Base-by-base conservation (phyloP, 352 stramenopile genomes). In the Phytopythium helicoides region DNA sequence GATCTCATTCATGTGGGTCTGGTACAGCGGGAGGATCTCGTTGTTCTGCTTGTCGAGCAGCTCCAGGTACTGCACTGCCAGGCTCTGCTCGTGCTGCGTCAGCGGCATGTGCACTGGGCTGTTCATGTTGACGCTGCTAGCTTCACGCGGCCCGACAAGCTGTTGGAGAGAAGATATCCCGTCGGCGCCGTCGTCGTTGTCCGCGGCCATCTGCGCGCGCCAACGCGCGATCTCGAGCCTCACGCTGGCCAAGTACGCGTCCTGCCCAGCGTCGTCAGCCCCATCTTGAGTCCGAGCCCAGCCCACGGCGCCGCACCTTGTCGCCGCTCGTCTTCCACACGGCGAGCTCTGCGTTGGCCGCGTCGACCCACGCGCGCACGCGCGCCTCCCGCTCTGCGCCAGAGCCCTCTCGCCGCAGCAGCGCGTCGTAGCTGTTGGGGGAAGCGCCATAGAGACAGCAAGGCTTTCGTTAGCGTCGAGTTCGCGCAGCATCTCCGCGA, bases 1-100 rank as follows among this genome's bases (percentile, higher is more conserved):
- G 3, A 71, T 48, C 51, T 76, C 77, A 45, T 72, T 86, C 56
- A 86, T 89, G 46, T 52, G 46, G 18, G 26, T 19, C 21, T 52
- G 46, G 46, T 52, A 52, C 28, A 52, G 46, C 46, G 33, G 28
- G 18, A 52, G 28, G 21, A 52, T 41, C 31, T 52, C 46, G 31
- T 26, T 18, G 46, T 52, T 52, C 46, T 52, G 46, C 21, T n/a
- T n/a, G 46, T 52, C 46, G 18, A 52, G 46, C 46, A 52, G 46
- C 46, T 19, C 46, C 18, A 52, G 46, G 11, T 34, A 22, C 19
- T 15, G 31, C 19, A 23, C 46, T 5, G 40, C 21, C 10, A 33
- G 33, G 16, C 26, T 52, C 28, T 52, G 46, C 18, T 42, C 46
- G 19, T 42, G 11, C n/a, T 21, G 46, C 21, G 46, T 52, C 46